These are phyloP conservation scores for Tillandsia fasciculata DNA, from an alignment of 176 grass and related monocot genomes.

Conservation along the genomic window DNA sequence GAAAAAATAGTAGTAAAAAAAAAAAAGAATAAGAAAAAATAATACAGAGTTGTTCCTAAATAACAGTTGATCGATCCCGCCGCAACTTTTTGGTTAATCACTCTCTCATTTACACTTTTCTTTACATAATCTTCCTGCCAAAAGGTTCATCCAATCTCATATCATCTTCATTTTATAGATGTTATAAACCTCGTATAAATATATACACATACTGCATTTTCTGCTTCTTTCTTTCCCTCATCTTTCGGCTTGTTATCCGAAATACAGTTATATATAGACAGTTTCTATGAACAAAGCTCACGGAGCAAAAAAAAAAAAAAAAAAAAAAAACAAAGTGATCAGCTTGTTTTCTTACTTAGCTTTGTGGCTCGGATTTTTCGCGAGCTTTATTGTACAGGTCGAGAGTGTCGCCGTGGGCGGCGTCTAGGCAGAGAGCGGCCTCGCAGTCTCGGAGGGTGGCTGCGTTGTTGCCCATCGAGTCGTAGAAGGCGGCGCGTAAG, in stretches of 20 bases:
- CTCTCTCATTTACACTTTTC: constrained; percentile 21
- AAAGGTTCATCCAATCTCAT: background rate
- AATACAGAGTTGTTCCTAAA: constrained; percentile 4
- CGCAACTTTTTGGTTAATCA: constrained; percentile 17
- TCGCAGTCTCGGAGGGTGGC: constrained; percentile 66
- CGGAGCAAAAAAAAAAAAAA: background rate
- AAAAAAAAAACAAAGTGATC: background rate
- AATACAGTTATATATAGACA: background rate
- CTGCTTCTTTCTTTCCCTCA: background rate
- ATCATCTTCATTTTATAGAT: background rate
- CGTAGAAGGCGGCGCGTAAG: constrained; percentile 74
- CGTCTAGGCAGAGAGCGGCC: constrained; percentile 73
- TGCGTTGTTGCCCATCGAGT: constrained; percentile 49
- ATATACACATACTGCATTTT: constrained; percentile 8
- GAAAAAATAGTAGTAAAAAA: constrained; percentile 15
- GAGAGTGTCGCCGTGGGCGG: constrained; percentile 62
- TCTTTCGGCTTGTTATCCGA: background rate
- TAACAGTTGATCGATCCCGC: constrained; percentile 15
- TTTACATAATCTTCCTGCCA: constrained; percentile 10
- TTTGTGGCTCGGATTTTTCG: constrained; percentile 26
- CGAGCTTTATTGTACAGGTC: constrained; percentile 71
- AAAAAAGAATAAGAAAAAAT: background rate
- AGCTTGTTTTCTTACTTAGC: constrained; percentile 12
- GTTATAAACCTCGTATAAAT: constrained; percentile 11
- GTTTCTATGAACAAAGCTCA: background rate